Conservation (phyloP, 2,329 filamentous ascomycete genomes). For the Penicillium janthinellum region DNA sequence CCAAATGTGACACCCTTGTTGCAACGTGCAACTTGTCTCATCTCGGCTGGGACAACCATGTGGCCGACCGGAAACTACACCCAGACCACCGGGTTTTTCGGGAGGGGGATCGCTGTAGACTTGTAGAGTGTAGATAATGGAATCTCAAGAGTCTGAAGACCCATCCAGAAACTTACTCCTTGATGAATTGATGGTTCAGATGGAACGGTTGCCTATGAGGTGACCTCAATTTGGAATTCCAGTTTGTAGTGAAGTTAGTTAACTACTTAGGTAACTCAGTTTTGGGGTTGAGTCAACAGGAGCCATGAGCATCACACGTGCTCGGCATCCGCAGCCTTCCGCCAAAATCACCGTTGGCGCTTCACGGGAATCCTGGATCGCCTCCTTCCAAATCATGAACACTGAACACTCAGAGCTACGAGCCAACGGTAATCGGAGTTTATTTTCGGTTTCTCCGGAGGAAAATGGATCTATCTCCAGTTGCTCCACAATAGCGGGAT, state of each 20-base stretch:
- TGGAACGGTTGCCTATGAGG: background rate
- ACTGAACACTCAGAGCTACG: too few species aligned
- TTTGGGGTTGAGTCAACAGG: background rate
- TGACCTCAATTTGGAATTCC: background rate
- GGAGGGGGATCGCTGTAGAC: background rate
- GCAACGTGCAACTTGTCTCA: background rate
- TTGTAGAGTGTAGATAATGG: background rate
- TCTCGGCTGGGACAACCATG: background rate
- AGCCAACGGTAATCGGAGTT: too few species aligned
- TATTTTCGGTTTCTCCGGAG: too few species aligned
- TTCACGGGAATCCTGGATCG: background rate
- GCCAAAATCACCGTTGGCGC: background rate
- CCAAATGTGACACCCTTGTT: background rate
- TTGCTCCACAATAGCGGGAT: background rate
- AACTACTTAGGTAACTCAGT: too few species aligned
- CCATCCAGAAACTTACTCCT: background rate
- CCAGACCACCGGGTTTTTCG: background rate
- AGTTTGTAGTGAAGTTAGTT: too few species aligned
- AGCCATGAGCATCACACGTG: background rate
- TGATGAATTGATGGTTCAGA: too few species aligned
- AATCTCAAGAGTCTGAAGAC: background rate
- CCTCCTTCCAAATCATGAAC: too few species aligned
- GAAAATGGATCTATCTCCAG: too few species aligned
- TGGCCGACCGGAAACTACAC: background rate
- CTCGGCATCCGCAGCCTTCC: background rate